These are phyloP conservation scores for Schizophyllum commune DNA, from an alignment of 1,284 basidiomycete genomes.

Conservation along the genomic window DNA sequence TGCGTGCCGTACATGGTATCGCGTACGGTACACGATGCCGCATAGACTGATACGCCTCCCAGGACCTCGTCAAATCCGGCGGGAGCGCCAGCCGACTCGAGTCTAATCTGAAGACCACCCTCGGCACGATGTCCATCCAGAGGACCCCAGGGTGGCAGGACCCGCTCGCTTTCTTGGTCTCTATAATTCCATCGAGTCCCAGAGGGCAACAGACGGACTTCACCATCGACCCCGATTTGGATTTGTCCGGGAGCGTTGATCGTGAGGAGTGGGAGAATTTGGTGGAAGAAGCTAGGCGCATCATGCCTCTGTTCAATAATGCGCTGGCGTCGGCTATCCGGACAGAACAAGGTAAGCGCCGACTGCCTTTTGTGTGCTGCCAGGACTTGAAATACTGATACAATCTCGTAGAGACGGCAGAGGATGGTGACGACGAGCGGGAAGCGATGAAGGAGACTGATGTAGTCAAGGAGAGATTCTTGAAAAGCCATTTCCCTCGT, in stretches of 20 bases:
- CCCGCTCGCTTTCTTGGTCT: conserved; percentile 4
- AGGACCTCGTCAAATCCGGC: conserved; percentile 14
- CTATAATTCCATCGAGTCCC: conserved; percentile 3
- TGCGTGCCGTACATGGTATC: no score
- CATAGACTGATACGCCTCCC: neutral
- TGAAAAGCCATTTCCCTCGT: conserved; percentile 10
- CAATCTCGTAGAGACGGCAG: conserved; percentile 2
- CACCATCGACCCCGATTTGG: conserved; percentile 8
- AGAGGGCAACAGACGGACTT: conserved; percentile 1
- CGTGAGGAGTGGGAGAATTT: conserved; percentile 1
- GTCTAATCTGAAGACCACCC: neutral
- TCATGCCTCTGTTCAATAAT: conserved; percentile 6
- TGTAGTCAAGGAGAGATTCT: conserved; percentile 3
- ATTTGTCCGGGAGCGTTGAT: neutral
- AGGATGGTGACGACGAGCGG: conserved; percentile 6
- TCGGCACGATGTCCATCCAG: neutral
- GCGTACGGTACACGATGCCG: no score
- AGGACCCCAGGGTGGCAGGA: conserved; percentile 1
- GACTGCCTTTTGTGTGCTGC: neutral
- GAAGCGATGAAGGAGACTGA: conserved; percentile 1
- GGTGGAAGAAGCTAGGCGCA: conserved; percentile 1
- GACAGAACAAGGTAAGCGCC: conserved; percentile 8
- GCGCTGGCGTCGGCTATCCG: conserved; percentile 6
- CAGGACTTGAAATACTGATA: neutral
- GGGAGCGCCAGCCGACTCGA: neutral